phyloP scores from a whole-genome alignment of 2,329 filamentous ascomycete genomes.

The Diaporthe ampelina region DNA sequence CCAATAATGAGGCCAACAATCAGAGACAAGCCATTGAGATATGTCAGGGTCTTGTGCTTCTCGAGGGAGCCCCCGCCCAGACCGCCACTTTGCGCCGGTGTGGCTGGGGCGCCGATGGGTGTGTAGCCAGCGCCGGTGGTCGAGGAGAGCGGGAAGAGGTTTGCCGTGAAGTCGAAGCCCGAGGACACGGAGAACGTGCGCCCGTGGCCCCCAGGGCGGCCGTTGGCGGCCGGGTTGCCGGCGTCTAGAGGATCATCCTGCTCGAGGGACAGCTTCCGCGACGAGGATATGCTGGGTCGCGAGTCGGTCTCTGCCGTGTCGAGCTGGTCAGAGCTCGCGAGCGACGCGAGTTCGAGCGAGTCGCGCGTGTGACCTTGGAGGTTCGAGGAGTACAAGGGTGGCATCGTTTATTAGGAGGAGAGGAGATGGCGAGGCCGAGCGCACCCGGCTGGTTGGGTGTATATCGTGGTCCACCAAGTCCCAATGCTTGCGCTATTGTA shows the following conservation, averaged over 20 bases:
- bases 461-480: conserved; percentile 25
- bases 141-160: conserved; percentile 91
- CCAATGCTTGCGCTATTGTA: conserved; percentile 32
- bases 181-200: conserved; percentile 93
- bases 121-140: conserved; percentile 82
- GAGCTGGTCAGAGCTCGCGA: conserved; percentile 84
- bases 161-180: conserved; percentile 94
- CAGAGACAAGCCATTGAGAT: conserved; percentile 90
- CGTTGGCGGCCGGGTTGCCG: conserved; percentile 65
- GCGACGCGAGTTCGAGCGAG: conserved; percentile 94
- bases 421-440: conserved; percentile 30
- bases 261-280: conserved; percentile 88
- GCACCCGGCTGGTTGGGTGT: conserved; percentile 25
- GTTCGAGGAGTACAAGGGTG: conserved; percentile 58
- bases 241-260: conserved; percentile 84
- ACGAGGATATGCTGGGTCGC: conserved; percentile 90
- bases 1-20: conserved; percentile 96
- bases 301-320: conserved; percentile 78
- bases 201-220: conserved; percentile 56
- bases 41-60: conserved; percentile 96
- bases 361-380: conserved; percentile 75
- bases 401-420: conserved; percentile 48
- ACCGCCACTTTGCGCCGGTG: conserved; percentile 66
- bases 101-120: conserved; percentile 82
- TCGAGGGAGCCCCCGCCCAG: conserved; percentile 86